phyloP scores from a whole-genome alignment of 805 yeast species.

The Kuraishia ogatae region DNA sequence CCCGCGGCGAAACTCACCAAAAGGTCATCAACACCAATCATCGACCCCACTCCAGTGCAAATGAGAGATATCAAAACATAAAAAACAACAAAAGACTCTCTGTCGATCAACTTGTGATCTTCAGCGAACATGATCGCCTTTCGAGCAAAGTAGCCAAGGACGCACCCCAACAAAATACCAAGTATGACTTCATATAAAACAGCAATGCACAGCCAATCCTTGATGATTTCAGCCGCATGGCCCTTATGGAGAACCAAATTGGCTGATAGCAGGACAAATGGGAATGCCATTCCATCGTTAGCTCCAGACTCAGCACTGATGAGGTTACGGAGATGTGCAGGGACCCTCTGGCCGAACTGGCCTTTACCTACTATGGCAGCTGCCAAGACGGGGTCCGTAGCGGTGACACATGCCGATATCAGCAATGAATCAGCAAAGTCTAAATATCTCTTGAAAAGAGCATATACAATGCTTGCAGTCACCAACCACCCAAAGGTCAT shows the following conservation, averaged over 20 bases:
- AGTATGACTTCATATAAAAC: slow-evolving; percentile 74
- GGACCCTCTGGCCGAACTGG: slow-evolving; percentile 82
- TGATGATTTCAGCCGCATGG: slow-evolving; percentile 57
- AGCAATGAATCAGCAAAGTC: slow-evolving; percentile 63
- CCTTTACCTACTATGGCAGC: slow-evolving; percentile 95
- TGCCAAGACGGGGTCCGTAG: slow-evolving; percentile 92
- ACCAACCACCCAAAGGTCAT: slow-evolving; percentile 89
- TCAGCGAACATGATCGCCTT: slow-evolving; percentile 72
- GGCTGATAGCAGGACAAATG: slow-evolving; percentile 68
- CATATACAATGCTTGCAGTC: slow-evolving; percentile 74
- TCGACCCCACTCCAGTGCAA: slow-evolving; percentile 85
- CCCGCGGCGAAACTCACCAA: slow-evolving; percentile 90
- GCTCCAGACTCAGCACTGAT: slow-evolving; percentile 84
- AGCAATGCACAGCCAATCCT: slow-evolving; percentile 73
- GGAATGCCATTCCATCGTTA: slow-evolving; percentile 95
- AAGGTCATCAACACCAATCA: slow-evolving; percentile 83
- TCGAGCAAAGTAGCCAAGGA: slow-evolving; percentile 64
- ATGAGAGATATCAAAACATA: slow-evolving; percentile 74
- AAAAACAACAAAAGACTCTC: slow-evolving; percentile 83
- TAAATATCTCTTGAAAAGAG: slow-evolving; percentile 56
- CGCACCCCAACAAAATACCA: slow-evolving; percentile 67
- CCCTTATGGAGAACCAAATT: slow-evolving; percentile 57
- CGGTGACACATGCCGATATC: slow-evolving; percentile 84
- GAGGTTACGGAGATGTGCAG: slow-evolving; percentile 83
- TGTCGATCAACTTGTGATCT: slow-evolving; percentile 57